Evolutionary conservation across 768 basidiomycete species (phyloP).

Genomic region (Hericium rajendrae): DNA sequence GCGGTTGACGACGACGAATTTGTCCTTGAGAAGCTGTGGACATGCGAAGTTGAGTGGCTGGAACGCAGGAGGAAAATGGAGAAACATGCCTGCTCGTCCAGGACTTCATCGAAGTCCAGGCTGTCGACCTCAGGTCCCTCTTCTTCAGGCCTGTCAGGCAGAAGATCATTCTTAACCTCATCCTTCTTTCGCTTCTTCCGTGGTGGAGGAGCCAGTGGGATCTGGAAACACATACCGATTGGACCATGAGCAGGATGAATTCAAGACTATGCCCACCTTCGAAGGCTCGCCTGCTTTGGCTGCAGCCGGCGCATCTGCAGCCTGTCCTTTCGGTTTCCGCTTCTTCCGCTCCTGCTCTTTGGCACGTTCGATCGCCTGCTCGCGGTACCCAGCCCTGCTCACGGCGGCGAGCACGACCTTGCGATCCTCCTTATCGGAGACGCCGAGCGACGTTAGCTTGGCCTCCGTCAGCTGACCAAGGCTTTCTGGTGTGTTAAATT

Average conservation of each 20-base stretch:
- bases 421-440: slow-evolving; percentile 57
- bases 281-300: slow-evolving; percentile 2
- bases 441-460: slow-evolving; percentile 46
- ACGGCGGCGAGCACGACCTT: slow-evolving; percentile 50
- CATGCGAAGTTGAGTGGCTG: slow-evolving; percentile 1
- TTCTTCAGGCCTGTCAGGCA: slow-evolving; percentile 42
- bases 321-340: slow-evolving; percentile 1
- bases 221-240: no score
- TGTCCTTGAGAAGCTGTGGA: slow-evolving; percentile 44
- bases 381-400: slow-evolving; percentile 52
- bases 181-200: slow-evolving; percentile 44
- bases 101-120: slow-evolving; percentile 62
- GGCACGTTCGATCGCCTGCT: slow-evolving; percentile 7
- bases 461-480: slow-evolving; percentile 49
- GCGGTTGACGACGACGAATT: slow-evolving; percentile 70
- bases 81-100: slow-evolving; percentile 55
- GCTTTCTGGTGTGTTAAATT: slow-evolving; percentile 49
- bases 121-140: slow-evolving; percentile 42
- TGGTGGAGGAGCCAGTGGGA: not conserved
- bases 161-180: slow-evolving; percentile 39
- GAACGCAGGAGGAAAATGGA: not conserved
- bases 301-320: not conserved
- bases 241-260: not conserved
- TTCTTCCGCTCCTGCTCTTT: slow-evolving; percentile 12
- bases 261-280: not conserved